Base-by-base conservation (phyloP, 2,329 filamentous ascomycete species). In the Colletotrichum somersetense region DNA sequence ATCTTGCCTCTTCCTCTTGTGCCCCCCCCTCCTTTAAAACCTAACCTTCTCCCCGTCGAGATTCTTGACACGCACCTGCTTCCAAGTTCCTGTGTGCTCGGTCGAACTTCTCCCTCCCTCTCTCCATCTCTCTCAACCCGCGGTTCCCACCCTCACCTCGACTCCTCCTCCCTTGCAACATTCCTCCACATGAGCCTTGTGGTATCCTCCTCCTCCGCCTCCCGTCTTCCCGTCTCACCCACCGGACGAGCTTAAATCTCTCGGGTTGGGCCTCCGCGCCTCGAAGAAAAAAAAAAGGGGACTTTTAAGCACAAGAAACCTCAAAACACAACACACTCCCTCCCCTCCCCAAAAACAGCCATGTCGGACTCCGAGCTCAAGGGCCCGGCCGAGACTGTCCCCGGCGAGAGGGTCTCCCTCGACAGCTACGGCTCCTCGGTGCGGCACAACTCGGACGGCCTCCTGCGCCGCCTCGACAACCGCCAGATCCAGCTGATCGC, bases 401-500 rank as follows among this genome's bases (percentile, higher is more conserved):
- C 59, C 20, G 38, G 50, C 23, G 65, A 70, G 30, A 55, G 66
- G 46, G 46, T 30, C 40, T 72, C 70, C 20, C 53, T 72, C 38
- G 70, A 72, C 30, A 72, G 70, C 70, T 72, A 72, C n/a, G 70
- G 70, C 59, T 70, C 70, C 18, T 72, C 70, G n/a, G 61, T 72
- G 30, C 59, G 70, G 20, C 70, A 72, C 66, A 72, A 72, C 66
- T 72, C 70, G 26, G 70, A 72, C 59, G 67, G 71, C 26, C 71
- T 85, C 76, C 83, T 84, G 77, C 81, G 82, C 40, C 80, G 84
- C 67, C 66, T 72, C 18, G 61, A 72, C 66, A 72, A 72, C 65
- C 70, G 70, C 2, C 84, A 85, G 77, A 79, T 84, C 73, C 83
- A 85, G 77, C 84, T 85, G 81, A 84, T 85, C 74, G 83, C 83